These are phyloP conservation scores for Murraya paniculata DNA, from an alignment of 345 rosid species.

Conservation along the genomic window DNA sequence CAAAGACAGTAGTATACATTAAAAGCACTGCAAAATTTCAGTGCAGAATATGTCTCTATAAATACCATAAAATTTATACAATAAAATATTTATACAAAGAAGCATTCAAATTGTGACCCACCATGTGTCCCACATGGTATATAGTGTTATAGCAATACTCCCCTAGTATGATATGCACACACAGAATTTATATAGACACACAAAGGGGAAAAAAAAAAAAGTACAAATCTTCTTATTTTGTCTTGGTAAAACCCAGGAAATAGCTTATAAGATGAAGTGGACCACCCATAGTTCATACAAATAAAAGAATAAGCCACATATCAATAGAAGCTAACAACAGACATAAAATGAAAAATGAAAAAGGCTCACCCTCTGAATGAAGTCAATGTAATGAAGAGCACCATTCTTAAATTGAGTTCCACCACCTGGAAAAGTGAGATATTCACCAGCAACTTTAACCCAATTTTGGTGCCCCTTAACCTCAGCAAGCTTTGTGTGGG, in stretches of 20 bases:
- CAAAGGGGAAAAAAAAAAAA: neutral
- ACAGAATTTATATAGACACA: neutral
- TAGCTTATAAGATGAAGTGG: neutral
- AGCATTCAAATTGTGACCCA: neutral
- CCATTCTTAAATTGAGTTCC: conserved; percentile 57
- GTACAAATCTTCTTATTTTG: neutral
- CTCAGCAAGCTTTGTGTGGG: conserved; percentile 66
- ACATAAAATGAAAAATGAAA: neutral
- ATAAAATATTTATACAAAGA: neutral
- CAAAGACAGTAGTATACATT: neutral
- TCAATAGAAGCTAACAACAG: neutral
- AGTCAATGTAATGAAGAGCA: conserved; percentile 53
- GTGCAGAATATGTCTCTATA: neutral
- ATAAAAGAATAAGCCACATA: neutral
- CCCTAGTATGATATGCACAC: neutral
- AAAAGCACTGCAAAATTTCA: neutral
- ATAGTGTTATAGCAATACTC: neutral
- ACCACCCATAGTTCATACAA: conserved; percentile 3
- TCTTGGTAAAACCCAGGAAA: conserved; percentile 15
- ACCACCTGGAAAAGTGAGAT: conserved; percentile 57
- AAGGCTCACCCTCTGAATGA: conserved; percentile 39
- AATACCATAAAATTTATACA: neutral
- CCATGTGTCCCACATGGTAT: neutral
- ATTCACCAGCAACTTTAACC: conserved; percentile 58
- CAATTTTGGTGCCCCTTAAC: conserved; percentile 78